Conservation (phyloP, 306 rosid genomes). For the Cicer arietinum region DNA sequence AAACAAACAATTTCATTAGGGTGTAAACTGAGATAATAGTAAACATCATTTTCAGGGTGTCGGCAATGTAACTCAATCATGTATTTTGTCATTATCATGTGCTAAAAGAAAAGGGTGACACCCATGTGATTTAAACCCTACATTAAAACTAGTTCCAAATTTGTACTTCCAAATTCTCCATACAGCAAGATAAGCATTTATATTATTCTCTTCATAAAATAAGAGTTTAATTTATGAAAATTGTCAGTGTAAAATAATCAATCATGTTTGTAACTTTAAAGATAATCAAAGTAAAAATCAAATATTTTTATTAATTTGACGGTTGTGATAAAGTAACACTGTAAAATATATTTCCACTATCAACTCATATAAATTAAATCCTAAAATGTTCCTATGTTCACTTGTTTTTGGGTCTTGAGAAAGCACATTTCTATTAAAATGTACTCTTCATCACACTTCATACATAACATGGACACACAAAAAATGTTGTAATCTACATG, state of each 20-base stretch:
- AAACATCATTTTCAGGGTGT: conserved; percentile 1
- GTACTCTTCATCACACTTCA: conserved; percentile 4
- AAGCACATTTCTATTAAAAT: conserved; percentile 4
- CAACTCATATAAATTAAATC: too few species aligned
- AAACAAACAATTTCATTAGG: background rate
- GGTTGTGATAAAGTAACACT: too few species aligned
- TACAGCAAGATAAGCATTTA: background rate
- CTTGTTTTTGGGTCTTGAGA: conserved; percentile 3
- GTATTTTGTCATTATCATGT: conserved; percentile 38
- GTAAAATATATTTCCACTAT: too few species aligned
- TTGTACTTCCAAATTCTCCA: too few species aligned
- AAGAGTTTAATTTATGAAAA: background rate
- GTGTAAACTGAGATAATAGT: background rate
- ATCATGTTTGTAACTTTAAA: too few species aligned
- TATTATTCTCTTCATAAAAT: background rate
- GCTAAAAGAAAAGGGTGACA: background rate
- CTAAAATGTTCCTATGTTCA: background rate
- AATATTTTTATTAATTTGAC: too few species aligned
- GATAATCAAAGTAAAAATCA: too few species aligned
- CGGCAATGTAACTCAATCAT: conserved; percentile 44
- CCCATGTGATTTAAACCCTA: conserved; percentile 37
- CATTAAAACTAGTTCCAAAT: background rate
- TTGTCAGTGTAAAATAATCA: too few species aligned
- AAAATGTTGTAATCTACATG: conserved; percentile 10
- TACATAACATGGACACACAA: background rate